Evolutionary conservation across 2,329 filamentous ascomycete species (phyloP), one percentile per base, ranked within the genome.

Genomic region (Phaeoacremonium minimum): DNA sequence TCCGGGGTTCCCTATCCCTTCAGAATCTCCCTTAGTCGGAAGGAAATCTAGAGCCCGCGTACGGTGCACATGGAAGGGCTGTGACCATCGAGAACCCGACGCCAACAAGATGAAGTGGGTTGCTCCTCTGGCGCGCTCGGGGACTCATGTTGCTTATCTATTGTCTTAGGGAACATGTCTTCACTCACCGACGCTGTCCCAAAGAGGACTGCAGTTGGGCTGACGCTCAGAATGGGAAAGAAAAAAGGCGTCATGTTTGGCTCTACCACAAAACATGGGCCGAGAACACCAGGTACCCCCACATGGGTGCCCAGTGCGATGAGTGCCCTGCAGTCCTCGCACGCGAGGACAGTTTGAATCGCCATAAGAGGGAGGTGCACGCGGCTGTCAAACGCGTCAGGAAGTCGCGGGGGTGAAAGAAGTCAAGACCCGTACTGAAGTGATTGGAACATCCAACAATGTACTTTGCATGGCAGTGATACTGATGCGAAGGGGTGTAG

Each of bases 161-260:
- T 33, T 33, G 31, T 33, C 31, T 20, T 15, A 33, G 31, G 31
- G 22, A 33, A 19, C 31, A 33, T 33, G 31, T 18, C 31, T 16
- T 18, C 31, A 33, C 31, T 33, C 31, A 33, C 17, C 31, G 31
- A 14, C 17, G 31, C 17, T 33, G 31, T 20, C 31, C 31, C 31
- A 33, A 33, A 20, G 31, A 33, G 31, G 31, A 33, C 31, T 33
- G 31, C 17, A 33, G 31, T 33, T 33, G 31, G 31, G 31, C 31
- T 33, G 31, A 20, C 31, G 31, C 31, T 20, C 31, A 14, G 17
- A 18, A 33, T 20, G 15, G 15, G 17, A 33, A 33, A 18, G 31
- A 33, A 18, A 20, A 33, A 18, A 33, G 17, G 6, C 31, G 31
- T 33, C 31, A 33, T 15, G 31, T 33, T 19, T 33, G 31, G 31